Evolutionary conservation across 1,284 basidiomycete genomes (phyloP), one percentile per base, ranked within the genome.

Genomic region (Boletus sp.): DNA sequence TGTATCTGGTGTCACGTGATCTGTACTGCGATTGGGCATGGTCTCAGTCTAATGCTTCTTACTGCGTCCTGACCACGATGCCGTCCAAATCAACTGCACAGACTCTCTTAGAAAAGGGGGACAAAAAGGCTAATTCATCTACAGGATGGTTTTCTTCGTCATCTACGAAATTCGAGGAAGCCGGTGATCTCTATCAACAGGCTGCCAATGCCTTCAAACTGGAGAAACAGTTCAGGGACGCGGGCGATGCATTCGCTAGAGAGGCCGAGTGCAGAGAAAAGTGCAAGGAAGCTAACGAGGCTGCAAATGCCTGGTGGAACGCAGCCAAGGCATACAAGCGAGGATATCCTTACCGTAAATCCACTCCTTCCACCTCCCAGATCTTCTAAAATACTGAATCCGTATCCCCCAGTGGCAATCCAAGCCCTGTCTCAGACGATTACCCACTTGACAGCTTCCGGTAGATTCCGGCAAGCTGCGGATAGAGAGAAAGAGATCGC

Each of bases 401-500:
- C 32, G 19, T 41, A 41, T 33, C 42, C 41, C 49, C 34, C 62
- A 96, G 94, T 95, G 63, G 95, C 95, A 29, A 81, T 97, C 37
- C 84, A 90, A 57, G 90, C 94, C n/a, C 73, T 99, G 39, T 78
- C 84, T 9, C 83, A 91, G 57, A 92, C 93, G 3, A 87, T 97
- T 51, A 79, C 81, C 36, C 84, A 92, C 61, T 79, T 97, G 32
- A 89, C 91, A 14, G 73, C 91, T 57, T 75, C 78, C 19, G 96
- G 96, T 45, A 83, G 93, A 52, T 99, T 99, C 76, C 77, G 96
- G 48, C 96, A 99, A 67, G 96, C 96, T 23, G 96, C 95, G 8
- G 96, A 99, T 69, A 75, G 96, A 58, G 91, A 97, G 76, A 97
- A 97, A 71, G 93, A 94, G 72, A 94, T 98, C 57, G 95, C 84